phyloP scores from a whole-genome alignment of 2,329 filamentous ascomycete species.

The Aspergillus vadensis region DNA sequence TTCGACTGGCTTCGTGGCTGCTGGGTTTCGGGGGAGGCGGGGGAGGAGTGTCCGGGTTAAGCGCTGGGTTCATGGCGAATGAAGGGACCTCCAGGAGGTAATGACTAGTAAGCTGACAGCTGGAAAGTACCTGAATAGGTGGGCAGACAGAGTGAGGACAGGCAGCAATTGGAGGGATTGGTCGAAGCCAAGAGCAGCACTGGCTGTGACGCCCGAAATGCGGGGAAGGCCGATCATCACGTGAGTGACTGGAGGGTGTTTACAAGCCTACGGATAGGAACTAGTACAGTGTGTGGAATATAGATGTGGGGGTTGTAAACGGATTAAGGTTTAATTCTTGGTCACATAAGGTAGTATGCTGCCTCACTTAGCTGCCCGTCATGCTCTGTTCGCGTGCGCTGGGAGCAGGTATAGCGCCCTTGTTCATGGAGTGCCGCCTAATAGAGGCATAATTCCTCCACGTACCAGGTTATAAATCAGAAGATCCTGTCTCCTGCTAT shows the following conservation, averaged over 20 bases:
- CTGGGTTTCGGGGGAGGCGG: constrained; percentile 71
- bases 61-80: constrained; percentile 28
- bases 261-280: neutral
- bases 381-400: neutral
- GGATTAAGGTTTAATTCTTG: neutral
- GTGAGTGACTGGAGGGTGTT: neutral
- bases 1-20: constrained; percentile 68
- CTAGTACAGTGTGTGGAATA: neutral
- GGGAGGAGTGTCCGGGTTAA: constrained; percentile 61
- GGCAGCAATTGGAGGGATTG: constrained; percentile 7
- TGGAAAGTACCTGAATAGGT: neutral
- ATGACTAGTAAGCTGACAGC: neutral
- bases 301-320: neutral
- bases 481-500: neutral
- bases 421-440: neutral
- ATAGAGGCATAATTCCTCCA: neutral
- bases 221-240: constrained; percentile 3
- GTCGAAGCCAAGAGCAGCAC: neutral
- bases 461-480: neutral
- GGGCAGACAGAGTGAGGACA: neutral
- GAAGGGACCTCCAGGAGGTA: neutral
- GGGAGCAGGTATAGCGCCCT: neutral
- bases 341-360: neutral
- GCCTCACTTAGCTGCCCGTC: neutral
- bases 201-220: constrained; percentile 1